A percentile compares a stretch with the other conserved stretches of the same genome.
phyloP scores from a whole-genome alignment of 768 basidiomycete species.

The Artomyces pyxidatus region DNA sequence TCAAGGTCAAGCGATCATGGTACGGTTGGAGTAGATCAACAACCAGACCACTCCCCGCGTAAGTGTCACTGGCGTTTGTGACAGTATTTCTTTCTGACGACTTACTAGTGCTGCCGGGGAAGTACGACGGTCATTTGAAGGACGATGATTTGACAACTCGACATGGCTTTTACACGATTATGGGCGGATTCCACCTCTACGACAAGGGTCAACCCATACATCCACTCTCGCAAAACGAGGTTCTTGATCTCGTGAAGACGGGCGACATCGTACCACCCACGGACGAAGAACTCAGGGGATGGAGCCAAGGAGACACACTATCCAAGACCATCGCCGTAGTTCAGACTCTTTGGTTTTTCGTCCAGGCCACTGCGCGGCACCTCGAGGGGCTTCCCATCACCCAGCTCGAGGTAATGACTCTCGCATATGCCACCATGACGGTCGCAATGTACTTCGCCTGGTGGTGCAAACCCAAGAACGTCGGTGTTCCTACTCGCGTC shows the following conservation, averaged over 20 bases:
- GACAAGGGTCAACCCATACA: background rate
- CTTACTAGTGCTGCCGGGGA: too few species aligned
- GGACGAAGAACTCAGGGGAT: background rate
- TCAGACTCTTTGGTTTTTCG: background rate
- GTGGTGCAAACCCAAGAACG: background rate
- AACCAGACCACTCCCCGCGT: too few species aligned
- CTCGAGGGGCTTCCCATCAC: background rate
- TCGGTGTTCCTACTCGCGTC: background rate
- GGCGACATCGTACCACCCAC: background rate
- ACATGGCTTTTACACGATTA: background rate
- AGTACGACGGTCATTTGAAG: too few species aligned
- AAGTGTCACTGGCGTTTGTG: too few species aligned
- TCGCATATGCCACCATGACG: background rate
- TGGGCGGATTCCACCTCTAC: background rate
- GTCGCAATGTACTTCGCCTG: background rate
- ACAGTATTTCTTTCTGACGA: too few species aligned
- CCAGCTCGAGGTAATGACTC: background rate
- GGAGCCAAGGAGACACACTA: background rate
- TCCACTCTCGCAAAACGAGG: background rate
- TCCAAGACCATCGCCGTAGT: background rate
- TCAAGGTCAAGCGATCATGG: too few species aligned
- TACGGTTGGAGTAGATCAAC: too few species aligned
- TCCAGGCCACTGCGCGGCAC: background rate
- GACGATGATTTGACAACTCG: background rate
- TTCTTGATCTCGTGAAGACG: background rate